Percentiles rank a stretch among this genome's conserved stretches.
Conservation (phyloP, 257 asterid species). For the Nicotiana tomentosiformis region DNA sequence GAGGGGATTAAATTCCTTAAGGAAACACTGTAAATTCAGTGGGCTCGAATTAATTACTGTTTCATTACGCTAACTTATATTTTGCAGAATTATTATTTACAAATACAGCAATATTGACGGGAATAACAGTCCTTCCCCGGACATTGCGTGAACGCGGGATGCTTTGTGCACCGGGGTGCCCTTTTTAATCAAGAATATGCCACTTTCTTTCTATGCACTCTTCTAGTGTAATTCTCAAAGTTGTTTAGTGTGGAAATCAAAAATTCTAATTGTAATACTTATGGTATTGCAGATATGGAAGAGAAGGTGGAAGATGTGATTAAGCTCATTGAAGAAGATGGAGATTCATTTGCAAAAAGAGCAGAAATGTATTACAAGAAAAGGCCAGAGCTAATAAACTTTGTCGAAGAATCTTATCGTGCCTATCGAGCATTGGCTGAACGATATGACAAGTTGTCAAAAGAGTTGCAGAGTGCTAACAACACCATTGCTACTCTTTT, state of each 20-base stretch:
- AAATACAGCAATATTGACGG: too few species aligned
- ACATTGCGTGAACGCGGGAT: too few species aligned
- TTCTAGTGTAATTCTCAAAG: background rate
- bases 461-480: conserved; percentile 79
- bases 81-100: too few species aligned
- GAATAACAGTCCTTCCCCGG: too few species aligned
- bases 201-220: background rate
- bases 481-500: conserved; percentile 71
- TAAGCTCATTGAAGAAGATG: conserved; percentile 72
- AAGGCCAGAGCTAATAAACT: conserved; percentile 70
- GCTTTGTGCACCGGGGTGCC: too few species aligned
- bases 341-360: conserved; percentile 84
- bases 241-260: background rate
- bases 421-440: conserved; percentile 73
- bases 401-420: conserved; percentile 72
- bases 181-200: background rate
- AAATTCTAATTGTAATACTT: background rate
- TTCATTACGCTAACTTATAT: too few species aligned
- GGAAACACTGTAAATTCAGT: too few species aligned
- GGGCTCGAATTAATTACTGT: too few species aligned
- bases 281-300: conserved; percentile 63
- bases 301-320: conserved; percentile 64
- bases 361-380: conserved; percentile 95
- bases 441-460: conserved; percentile 76
- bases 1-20: too few species aligned